Evolutionary conservation across 2,329 filamentous ascomycete genomes (phyloP), one percentile per base, ranked within the genome.

Genomic region (Tolypocladium capitatum): DNA sequence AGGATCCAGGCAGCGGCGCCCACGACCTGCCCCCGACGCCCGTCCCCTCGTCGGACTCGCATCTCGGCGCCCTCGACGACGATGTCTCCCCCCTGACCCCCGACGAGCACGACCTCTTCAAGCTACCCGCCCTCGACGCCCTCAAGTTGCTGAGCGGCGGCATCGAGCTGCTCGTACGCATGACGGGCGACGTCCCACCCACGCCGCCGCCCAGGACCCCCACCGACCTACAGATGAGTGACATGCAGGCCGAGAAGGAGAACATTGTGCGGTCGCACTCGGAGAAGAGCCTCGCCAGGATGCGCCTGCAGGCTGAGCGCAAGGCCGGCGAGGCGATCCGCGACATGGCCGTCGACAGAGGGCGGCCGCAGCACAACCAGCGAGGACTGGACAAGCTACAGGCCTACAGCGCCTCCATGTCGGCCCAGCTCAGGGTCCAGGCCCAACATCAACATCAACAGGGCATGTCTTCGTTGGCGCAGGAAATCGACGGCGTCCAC

Each of bases 171-270:
- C 73, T 92, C 46, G 83, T 88, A 28, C 75, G 76, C 52, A 72
- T 83, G 49, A 86, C 84, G 2, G 84, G 86, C 59, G 86, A 94
- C 58, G 73, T 92, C 13, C 86, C 86, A 21, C 84, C 84, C 16
- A 92, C 83, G n/a, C 86, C 84, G 48, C 83, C 84, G 5, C 75
- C 82, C 2, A 74, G 74, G 46, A 74, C 73, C 24, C 78, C 78
- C 0, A 74, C 74, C 2, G 75, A 81, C n/a, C 81, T 83, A 21
- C 80, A 81, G 59, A 79, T 83, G 76, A 72, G 71, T 51, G 75
- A 72, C 30, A 76, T 83, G 69, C 75, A 80, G 56, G 71, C 70
- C 24, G 80, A 82, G 58, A 82, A 81, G 60, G 73, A 75, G 48
- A 75, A 70, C 46, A 78, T 82, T 48, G 73, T 74, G 49, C 69